Evolutionary conservation across 192 early-diverging fungal genomes (phyloP), one percentile per base, ranked within the genome.

Genomic region (Piromyces sp.): DNA sequence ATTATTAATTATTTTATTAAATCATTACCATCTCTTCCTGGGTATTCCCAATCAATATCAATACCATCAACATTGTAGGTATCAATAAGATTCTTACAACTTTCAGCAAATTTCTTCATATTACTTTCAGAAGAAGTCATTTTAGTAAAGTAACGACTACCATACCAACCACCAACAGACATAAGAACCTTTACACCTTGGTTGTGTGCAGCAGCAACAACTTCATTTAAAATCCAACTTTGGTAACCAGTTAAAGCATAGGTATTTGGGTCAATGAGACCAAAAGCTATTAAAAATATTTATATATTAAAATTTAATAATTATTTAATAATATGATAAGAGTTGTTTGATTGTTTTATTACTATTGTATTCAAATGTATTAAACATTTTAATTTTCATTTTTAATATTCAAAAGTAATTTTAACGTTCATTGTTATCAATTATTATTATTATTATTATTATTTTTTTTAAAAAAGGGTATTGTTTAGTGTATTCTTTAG

Each of bases 21-120:
- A 13, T 40, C 11, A 15, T n/a, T 68, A 58, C 92, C 89, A 30
- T 89, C 84, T 58, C 91, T 86, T 30, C 92, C 91, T 26, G 93
- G 93, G 81, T 92, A 94, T 84, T 94, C 93, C 86, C 85, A 94
- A 84, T 94, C 94, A 82, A 95, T 86, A 83, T 95, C 94, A 81
- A 93, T 88, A 81, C 94, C 94, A 86, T 94, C 92, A 3, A 93
- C 30, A 80, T 17, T 2, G 28, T 37, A n/a, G 6, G 16, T 40
- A 28, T 28, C n/a, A 28, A 37, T 80, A 40, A 37, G 31, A 80
- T n/a, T 80, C 28, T 80, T n/a, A 68, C 51, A 68, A 68, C 51
- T 68, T 5, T 68, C 51, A n/a, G 26, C 51, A 68, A 68, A 68
- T n/a, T n/a, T 68, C n/a, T 68, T 19, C 26, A 68, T 68, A n/a